Conservation (phyloP, 345 rosid species). For the Atalantia buxifolia region DNA sequence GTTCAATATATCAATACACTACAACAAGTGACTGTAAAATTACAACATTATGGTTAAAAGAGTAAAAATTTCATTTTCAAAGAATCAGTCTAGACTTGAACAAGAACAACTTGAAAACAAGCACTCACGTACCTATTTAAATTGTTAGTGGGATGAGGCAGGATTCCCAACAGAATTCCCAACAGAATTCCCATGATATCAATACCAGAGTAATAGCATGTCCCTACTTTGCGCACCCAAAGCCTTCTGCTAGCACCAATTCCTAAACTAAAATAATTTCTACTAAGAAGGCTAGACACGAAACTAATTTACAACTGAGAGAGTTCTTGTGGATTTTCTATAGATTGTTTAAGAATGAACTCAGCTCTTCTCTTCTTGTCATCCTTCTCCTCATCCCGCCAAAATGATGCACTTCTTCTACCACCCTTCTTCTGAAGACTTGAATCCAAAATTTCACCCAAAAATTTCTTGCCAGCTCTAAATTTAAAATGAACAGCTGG, state of each 20-base stretch:
- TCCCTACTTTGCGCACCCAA: constrained; percentile 1
- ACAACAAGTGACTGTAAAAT: neutral
- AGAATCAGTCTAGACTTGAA: constrained; percentile 24
- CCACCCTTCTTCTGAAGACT: constrained; percentile 52
- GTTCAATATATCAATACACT: constrained; percentile 10
- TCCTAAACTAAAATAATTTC: constrained; percentile 15
- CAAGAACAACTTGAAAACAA: constrained; percentile 18
- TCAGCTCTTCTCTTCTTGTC: constrained; percentile 97
- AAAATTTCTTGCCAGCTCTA: constrained; percentile 59
- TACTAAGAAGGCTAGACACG: constrained; percentile 6
- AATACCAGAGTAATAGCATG: constrained; percentile 9
- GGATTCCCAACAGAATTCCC: constrained; percentile 8
- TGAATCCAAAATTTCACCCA: constrained; percentile 59
- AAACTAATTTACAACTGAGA: constrained; percentile 62
- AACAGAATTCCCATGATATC: constrained; percentile 10
- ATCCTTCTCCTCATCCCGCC: constrained; percentile 84
- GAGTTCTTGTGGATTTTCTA: constrained; percentile 87
- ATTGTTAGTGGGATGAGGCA: constrained; percentile 20
- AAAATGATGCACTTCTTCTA: constrained; percentile 36
- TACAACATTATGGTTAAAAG: constrained; percentile 17
- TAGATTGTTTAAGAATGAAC: constrained; percentile 75
- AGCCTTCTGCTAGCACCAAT: constrained; percentile 18
- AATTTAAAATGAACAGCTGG: constrained; percentile 53
- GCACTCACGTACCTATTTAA: constrained; percentile 28
- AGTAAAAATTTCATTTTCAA: constrained; percentile 16